Evolutionary conservation across 805 yeast genomes (phyloP), one percentile per base, ranked within the genome.

Genomic region (Saturnispora mendoncae): DNA sequence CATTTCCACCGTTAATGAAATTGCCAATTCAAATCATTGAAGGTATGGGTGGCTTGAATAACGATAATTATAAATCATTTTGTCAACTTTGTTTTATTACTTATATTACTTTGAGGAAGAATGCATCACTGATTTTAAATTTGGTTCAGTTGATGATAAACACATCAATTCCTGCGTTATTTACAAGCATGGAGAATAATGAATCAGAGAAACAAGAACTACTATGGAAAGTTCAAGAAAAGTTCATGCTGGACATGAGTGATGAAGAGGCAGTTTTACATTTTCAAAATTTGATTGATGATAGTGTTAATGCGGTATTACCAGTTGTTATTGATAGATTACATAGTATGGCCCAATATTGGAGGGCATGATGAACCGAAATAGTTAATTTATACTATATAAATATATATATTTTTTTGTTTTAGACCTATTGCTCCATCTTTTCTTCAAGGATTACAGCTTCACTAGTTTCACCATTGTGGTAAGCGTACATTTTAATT

Each of bases 1-100:
- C 97, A 12, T 92, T 92, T 63, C 97, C 99, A 12, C 99, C 99
- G 1, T 69, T 90, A 64, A 92, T 92, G 97, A 92, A 92, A 56
- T 66, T 92, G 29, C 98, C 98, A 0, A 92, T 92, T 32, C 98
- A 92, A 61, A 82, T 92, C 14, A 84, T 92, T 32, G 98, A 92
- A 50, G 97, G 97, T 0, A 92, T 92, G 86, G 99, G 99, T 2
- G 98, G 97, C 1, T 72, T 85, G 38, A 71, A 74, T 47, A 86
- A 90, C 38, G 83, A 81, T 33, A 88, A 90, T 58, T 92, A 84
- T 60, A 78, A 79, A 48, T 76, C 82, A 47, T 92, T 92, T 64
- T 75, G 94, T 53, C 84, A 85, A 58, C 88, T 88, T 62, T 92
- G 99, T 56, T 92, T 88, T 64, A 90, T 92, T 15, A 85, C 96